phyloP scores from a whole-genome alignment of 2,329 filamentous ascomycete species.

The Raffaelea albimanens region DNA sequence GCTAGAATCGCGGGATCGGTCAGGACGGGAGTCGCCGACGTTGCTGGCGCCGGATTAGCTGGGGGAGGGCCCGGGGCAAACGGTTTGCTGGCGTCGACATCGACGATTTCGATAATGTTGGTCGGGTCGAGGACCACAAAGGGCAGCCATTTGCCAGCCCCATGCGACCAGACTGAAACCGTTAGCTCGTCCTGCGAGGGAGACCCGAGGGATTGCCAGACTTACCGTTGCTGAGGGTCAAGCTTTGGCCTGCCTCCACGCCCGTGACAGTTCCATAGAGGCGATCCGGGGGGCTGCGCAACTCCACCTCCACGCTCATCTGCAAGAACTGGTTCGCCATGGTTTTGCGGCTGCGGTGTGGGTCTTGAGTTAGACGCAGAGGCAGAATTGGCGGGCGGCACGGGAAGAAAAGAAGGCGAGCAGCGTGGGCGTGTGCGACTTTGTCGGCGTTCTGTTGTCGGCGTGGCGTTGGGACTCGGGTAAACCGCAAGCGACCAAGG shows the following conservation, averaged over 20 bases:
- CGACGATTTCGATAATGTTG: conserved; percentile 20
- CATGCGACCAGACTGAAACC: conserved; percentile 27
- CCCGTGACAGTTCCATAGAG: conserved; percentile 63
- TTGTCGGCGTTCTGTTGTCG: too few species aligned
- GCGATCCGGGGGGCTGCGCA: conserved; percentile 54
- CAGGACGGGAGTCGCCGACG: conserved; percentile 3
- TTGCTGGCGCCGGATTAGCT: neutral
- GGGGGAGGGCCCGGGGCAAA: neutral
- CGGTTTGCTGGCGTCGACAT: conserved; percentile 10
- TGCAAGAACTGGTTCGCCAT: conserved; percentile 66
- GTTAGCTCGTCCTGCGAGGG: neutral
- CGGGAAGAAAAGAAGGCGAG: too few species aligned
- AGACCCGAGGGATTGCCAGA: neutral
- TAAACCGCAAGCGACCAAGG: too few species aligned
- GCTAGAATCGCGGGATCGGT: conserved; percentile 13
- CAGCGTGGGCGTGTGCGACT: too few species aligned
- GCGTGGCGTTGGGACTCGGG: too few species aligned
- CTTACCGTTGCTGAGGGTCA: conserved; percentile 65
- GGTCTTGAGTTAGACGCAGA: too few species aligned
- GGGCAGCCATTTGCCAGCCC: conserved; percentile 29
- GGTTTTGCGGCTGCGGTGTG: conserved; percentile 4
- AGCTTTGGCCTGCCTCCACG: conserved; percentile 55
- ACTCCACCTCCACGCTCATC: conserved; percentile 54
- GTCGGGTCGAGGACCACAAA: conserved; percentile 34
- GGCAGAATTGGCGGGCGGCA: too few species aligned